Evolutionary conservation across 2,329 filamentous ascomycete species (phyloP), one percentile per base, ranked within the genome.

Genomic region (Sclerotinia sclerotiorum): DNA sequence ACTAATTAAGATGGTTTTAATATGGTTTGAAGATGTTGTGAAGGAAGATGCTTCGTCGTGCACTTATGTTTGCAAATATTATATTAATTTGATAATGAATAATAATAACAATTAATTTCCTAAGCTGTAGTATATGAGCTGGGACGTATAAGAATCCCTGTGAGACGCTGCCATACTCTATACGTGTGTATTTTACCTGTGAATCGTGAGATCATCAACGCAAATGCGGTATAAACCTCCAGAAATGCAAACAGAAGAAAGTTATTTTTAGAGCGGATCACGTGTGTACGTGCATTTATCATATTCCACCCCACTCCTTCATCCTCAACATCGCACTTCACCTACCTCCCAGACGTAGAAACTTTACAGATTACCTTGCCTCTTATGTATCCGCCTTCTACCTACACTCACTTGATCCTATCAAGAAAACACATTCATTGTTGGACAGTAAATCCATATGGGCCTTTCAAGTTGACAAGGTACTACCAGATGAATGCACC

Each of bases 41-140:
- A 10, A 60, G 10, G n/a, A n/a, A 6, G 10, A 29, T 32, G 19
- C 13, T 42, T 42, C 39, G 13, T 42, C 39, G 39, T 3, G 39
- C 39, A 2, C 39, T n/a, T n/a, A n/a, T n/a, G n/a, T 42, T 17
- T 42, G 4, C 13, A 42, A 5, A 42, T 17, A 42, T 42, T 17
- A 42, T 42, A 15, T 5, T 3, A 11, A 29, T 15, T 29, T 5
- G 17, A 35, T 35, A 7, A 35, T 35, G 35, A 21, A 54, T 1
- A 48, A 60, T 60, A 42, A 29, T 32, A 27, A n/a, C 19, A 61
- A 35, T 61, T 48, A 61, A 48, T 61, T n/a, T 32, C 42, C 57
- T 48, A 19, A 27, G 35, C 42, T 15, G 11, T 48, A 48, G 27
- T 44, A 19, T 61, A 27, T 19, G 56, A 58, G 56, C 24, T 17